Evolutionary conservation across 1,284 basidiomycete species (phyloP).

Genomic region (Porogramme epimiltina): DNA sequence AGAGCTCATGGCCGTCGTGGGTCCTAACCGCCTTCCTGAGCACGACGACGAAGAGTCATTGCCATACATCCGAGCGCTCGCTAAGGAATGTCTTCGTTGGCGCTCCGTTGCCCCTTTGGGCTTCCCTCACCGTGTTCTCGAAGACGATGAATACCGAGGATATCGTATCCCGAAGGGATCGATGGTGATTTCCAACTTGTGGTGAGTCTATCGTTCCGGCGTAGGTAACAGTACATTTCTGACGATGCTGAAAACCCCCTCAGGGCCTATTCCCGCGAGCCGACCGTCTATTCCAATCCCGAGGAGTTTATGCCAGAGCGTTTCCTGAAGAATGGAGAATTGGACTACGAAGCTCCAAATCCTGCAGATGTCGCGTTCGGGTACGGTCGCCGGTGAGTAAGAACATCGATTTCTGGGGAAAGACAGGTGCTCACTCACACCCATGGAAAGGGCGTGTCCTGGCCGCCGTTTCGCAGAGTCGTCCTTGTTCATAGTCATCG

Average conservation of each 20-base stretch:
- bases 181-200: slow-evolving; percentile 8
- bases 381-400: neutral
- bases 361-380: neutral
- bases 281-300: slow-evolving; percentile 9
- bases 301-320: slow-evolving; percentile 24
- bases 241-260: too few relatives aligned
- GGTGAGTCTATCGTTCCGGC: slow-evolving; percentile 4
- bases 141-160: slow-evolving; percentile 21
- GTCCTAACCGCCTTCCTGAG: slow-evolving; percentile 21
- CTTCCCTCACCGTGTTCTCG: slow-evolving; percentile 12
- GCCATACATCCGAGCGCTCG: slow-evolving; percentile 27
- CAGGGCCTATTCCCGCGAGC: slow-evolving; percentile 5
- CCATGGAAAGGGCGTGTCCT: slow-evolving; percentile 7
- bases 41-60: slow-evolving; percentile 22
- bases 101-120: slow-evolving; percentile 18
- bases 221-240: too few relatives aligned
- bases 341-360: neutral
- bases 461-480: neutral
- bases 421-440: neutral
- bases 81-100: slow-evolving; percentile 28
- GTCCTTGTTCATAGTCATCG: neutral
- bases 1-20: slow-evolving; percentile 26
- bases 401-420: neutral
- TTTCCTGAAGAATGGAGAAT: slow-evolving; percentile 8
- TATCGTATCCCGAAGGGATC: slow-evolving; percentile 19